Conservation (phyloP, 2,329 filamentous ascomycete species). For the Penicillium verrucosum region DNA sequence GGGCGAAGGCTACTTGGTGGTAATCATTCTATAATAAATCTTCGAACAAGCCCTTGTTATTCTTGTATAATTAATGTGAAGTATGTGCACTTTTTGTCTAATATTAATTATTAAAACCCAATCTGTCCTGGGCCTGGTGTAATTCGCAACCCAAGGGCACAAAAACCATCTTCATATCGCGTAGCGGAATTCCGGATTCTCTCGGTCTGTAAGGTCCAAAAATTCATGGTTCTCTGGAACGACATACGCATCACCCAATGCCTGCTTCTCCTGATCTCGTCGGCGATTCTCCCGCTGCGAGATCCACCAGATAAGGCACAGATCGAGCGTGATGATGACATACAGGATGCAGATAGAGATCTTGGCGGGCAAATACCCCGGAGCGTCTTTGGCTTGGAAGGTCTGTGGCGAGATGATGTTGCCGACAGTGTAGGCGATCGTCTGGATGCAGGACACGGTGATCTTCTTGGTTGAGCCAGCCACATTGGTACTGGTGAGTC, state of each 20-base stretch:
- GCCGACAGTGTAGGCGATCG: conserved; percentile 39
- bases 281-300: conserved; percentile 28
- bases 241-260: conserved; percentile 21
- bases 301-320: conserved; percentile 32
- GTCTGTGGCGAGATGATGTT: conserved; percentile 46
- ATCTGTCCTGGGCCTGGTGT: not conserved
- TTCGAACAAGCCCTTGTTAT: not conserved
- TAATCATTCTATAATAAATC: not conserved
- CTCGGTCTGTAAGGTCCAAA: conserved; percentile 26
- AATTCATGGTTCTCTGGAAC: conserved; percentile 36
- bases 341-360: conserved; percentile 30
- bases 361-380: conserved; percentile 29
- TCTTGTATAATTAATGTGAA: not conserved
- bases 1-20: too few species aligned
- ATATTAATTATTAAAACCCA: not conserved
- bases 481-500: conserved; percentile 37
- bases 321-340: conserved; percentile 29
- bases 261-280: conserved; percentile 27
- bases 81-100: not conserved
- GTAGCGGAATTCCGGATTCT: conserved; percentile 27
- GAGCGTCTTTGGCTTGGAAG: conserved; percentile 38
- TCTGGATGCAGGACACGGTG: conserved; percentile 34
- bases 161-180: conserved; percentile 12
- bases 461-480: conserved; percentile 40
- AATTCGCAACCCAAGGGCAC: not conserved